A percentile compares a stretch with the other conserved stretches of the same genome.
These are phyloP conservation scores for Rhytidhysteron rufulum DNA, from an alignment of 2,329 filamentous ascomycete species.

Conservation along the genomic window DNA sequence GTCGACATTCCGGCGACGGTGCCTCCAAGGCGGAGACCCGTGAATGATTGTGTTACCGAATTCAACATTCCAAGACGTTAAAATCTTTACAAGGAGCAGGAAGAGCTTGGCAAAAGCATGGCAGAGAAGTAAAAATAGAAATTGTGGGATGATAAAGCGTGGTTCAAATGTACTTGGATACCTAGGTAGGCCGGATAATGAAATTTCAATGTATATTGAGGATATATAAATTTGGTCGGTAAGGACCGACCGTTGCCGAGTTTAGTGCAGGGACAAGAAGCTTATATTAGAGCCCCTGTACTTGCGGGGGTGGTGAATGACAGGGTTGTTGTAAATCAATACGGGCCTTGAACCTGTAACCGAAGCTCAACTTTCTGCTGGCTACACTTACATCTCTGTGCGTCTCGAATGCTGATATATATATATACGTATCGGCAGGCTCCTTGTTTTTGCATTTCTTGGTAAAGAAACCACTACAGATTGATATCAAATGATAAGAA, in stretches of 20 bases:
- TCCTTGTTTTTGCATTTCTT: too few species aligned
- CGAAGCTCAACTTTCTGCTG: too few species aligned
- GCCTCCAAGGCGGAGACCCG: too few species aligned
- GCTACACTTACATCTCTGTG: too few species aligned
- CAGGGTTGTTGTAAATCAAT: constrained; percentile 10
- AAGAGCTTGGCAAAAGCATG: too few species aligned
- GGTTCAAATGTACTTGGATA: constrained; percentile 13
- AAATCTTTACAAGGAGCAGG: neutral
- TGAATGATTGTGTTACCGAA: neutral
- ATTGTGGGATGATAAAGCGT: constrained; percentile 22
- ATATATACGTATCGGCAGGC: too few species aligned
- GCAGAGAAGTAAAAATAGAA: too few species aligned
- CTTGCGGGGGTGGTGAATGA: constrained; percentile 12
- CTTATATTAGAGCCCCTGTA: constrained; percentile 21
- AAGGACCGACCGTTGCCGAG: constrained; percentile 21
- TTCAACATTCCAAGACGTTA: neutral
- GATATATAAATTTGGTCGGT: constrained; percentile 27
- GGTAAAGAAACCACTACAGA: too few species aligned
- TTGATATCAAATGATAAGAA: too few species aligned
- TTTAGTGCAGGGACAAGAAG: constrained; percentile 14
- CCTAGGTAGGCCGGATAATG: constrained; percentile 16
- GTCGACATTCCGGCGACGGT: too few species aligned
- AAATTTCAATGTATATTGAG: constrained; percentile 29
- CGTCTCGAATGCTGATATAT: too few species aligned
- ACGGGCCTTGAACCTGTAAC: too few species aligned